A percentile compares a stretch with the other conserved stretches of the same genome.
Conservation (phyloP, 169 alveolate species). For the Plasmodium berghei region DNA sequence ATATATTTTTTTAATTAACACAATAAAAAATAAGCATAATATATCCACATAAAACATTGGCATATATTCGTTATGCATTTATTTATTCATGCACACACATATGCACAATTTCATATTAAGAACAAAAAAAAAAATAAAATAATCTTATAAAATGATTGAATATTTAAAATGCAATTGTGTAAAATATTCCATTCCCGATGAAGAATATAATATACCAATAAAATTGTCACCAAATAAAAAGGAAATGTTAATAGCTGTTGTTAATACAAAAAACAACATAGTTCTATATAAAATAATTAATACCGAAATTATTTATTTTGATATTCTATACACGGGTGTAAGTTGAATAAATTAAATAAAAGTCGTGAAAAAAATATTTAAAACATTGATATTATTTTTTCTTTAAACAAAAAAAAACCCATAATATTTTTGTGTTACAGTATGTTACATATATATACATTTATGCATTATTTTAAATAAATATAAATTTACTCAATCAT, state of each 20-base stretch:
- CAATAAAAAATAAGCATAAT: background rate
- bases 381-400: too few relatives aligned
- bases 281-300: constrained; percentile 36
- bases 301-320: constrained; percentile 13
- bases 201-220: constrained; percentile 43
- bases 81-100: background rate
- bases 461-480: background rate
- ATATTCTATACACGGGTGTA: constrained; percentile 38
- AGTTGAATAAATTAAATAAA: constrained; percentile 12
- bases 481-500: background rate
- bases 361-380: background rate
- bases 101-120: background rate
- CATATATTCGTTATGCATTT: background rate
- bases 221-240: constrained; percentile 25
- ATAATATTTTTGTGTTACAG: too few relatives aligned
- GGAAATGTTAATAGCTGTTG: constrained; percentile 48
- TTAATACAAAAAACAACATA: constrained; percentile 22
- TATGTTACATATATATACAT: background rate
- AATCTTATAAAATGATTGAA: constrained; percentile 13
- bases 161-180: constrained; percentile 49
- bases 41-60: background rate
- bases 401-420: too few relatives aligned
- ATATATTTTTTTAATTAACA: background rate
- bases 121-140: background rate
- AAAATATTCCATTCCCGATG: constrained; percentile 46